These are phyloP conservation scores for Trichoderma asperelloides DNA, from an alignment of 495 filamentous ascomycete species.

Conservation along the genomic window DNA sequence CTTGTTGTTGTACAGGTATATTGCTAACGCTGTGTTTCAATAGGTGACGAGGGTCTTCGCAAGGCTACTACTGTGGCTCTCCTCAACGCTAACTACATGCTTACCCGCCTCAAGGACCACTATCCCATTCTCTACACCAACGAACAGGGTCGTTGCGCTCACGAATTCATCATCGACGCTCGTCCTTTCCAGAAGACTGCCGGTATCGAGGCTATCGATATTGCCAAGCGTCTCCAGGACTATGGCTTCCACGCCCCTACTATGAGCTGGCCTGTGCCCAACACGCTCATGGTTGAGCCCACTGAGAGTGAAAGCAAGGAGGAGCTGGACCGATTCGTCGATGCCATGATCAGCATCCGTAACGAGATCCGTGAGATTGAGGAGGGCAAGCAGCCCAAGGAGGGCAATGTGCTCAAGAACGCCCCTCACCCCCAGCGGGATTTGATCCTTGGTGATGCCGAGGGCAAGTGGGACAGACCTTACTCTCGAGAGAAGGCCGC, in stretches of 20 bases:
- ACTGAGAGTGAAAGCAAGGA: conserved; percentile 91
- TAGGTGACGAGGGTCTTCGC: conserved; percentile 72
- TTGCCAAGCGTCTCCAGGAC: conserved; percentile 95
- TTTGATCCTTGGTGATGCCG: conserved; percentile 51
- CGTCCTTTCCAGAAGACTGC: conserved; percentile 77
- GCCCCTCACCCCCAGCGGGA: conserved; percentile 83
- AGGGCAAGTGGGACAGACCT: conserved; percentile 60
- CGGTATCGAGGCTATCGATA: conserved; percentile 89
- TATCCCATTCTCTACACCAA: conserved; percentile 94
- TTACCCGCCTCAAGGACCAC: conserved; percentile 79
- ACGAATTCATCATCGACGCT: conserved; percentile 96
- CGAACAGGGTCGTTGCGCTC: conserved; percentile 75
- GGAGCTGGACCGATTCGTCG: conserved; percentile 91
- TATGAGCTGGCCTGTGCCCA: conserved; percentile 95
- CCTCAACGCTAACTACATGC: conserved; percentile 96
- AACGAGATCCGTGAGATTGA: conserved; percentile 80
- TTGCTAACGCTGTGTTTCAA: conserved; percentile 15
- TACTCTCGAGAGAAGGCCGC: conserved; percentile 81
- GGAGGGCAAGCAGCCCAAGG: conserved; percentile 63
- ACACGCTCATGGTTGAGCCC: conserved; percentile 98
- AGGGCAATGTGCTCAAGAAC: conserved; percentile 89
- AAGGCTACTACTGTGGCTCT: conserved; percentile 91
- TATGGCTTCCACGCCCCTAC: conserved; percentile 98
- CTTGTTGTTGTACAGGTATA: neutral
- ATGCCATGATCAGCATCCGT: conserved; percentile 84